Percentiles rank a stretch among this genome's conserved stretches.
phyloP scores from a whole-genome alignment of 78 protist species.

The Dictyostelium citrinum region DNA sequence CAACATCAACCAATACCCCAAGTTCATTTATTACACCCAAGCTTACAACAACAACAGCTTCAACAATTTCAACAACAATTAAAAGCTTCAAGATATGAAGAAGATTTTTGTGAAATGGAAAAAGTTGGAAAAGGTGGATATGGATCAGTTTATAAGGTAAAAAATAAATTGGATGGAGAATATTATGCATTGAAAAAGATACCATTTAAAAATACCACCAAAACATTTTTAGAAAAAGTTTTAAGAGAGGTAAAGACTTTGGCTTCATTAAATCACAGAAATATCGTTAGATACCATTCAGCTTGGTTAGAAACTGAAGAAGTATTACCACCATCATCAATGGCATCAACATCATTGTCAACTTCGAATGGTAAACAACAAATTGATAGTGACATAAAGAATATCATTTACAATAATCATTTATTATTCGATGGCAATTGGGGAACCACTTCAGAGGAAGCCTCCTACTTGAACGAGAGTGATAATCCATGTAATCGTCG shows the following conservation, averaged over 20 bases:
- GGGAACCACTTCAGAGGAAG: slow-evolving; percentile 27
- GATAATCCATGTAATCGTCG: background rate
- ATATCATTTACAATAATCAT: background rate
- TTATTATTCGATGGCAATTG: slow-evolving; percentile 30
- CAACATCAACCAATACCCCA: background rate
- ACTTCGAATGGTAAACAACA: background rate
- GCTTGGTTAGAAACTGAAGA: slow-evolving; percentile 80
- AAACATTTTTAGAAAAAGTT: slow-evolving; percentile 57
- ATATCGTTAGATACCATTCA: slow-evolving; percentile 73
- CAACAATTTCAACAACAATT: background rate
- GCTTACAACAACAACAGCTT: background rate
- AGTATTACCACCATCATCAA: background rate
- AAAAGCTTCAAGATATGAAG: slow-evolving; percentile 53
- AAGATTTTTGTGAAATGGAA: slow-evolving; percentile 53
- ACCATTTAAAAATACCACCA: slow-evolving; percentile 70
- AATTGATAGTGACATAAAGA: background rate
- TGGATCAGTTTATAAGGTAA: slow-evolving; percentile 73
- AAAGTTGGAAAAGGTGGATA: slow-evolving; percentile 74
- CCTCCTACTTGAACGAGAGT: background rate
- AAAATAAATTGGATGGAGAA: slow-evolving; percentile 55
- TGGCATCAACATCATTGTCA: background rate
- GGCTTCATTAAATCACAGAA: slow-evolving; percentile 69
- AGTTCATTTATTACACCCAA: background rate
- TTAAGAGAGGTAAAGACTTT: slow-evolving; percentile 80
- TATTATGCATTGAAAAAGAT: slow-evolving; percentile 67